A percentile compares a stretch with the other conserved stretches of the same genome.
These are phyloP conservation scores for Olyra latifolia DNA, from an alignment of 176 grass and related monocot species.

Conservation along the genomic window DNA sequence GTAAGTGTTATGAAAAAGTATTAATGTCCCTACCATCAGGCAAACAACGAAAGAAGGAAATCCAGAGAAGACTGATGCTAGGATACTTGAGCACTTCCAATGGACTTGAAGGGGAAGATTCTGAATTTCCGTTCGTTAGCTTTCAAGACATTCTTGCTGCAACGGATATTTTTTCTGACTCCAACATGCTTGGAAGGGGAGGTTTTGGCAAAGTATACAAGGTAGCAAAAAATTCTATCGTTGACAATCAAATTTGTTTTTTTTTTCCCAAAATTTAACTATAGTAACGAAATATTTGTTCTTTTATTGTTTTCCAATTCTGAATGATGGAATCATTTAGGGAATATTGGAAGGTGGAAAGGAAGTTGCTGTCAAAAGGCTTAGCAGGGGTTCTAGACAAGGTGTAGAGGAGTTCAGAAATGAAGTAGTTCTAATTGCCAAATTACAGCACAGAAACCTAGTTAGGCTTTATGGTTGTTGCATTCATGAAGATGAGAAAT, in stretches of 20 bases:
- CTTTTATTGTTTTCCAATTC: too few relatives aligned
- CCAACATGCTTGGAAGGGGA: slow-evolving; percentile 52
- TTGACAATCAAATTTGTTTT: too few relatives aligned
- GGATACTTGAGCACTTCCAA: background rate
- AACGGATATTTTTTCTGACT: slow-evolving; percentile 50
- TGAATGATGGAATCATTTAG: slow-evolving; percentile 23
- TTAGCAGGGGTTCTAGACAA: slow-evolving; percentile 39
- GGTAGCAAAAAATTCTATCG: slow-evolving; percentile 35
- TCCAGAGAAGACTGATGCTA: background rate
- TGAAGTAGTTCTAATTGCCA: slow-evolving; percentile 62
- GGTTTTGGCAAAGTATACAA: slow-evolving; percentile 58
- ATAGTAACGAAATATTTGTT: too few relatives aligned
- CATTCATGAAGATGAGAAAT: slow-evolving; percentile 50
- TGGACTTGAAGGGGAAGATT: background rate
- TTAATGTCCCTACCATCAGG: background rate
- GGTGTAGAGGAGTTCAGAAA: slow-evolving; percentile 50
- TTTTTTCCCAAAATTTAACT: too few relatives aligned
- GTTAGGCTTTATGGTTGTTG: slow-evolving; percentile 49
- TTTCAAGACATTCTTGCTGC: slow-evolving; percentile 36
- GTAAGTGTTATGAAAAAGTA: too few relatives aligned
- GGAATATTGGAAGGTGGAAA: slow-evolving; percentile 38
- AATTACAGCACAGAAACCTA: slow-evolving; percentile 64
- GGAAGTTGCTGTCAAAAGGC: slow-evolving; percentile 62
- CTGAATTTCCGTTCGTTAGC: slow-evolving; percentile 33
- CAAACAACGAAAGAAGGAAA: slow-evolving; percentile 18